phyloP scores from a whole-genome alignment of 2,329 filamentous ascomycete species.

The Leptographium wingfieldii region DNA sequence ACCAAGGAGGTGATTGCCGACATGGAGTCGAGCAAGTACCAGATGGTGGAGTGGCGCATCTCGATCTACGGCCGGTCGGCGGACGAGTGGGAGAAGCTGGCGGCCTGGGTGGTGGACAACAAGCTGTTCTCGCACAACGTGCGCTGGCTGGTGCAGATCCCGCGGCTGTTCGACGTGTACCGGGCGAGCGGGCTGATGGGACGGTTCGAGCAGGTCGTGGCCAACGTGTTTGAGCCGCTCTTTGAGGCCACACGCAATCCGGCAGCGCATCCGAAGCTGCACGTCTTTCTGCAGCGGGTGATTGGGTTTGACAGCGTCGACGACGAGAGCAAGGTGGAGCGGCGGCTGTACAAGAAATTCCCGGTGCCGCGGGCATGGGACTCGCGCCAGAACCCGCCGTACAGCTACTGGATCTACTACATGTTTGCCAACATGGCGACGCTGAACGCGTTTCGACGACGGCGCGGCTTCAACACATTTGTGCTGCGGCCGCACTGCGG shows the following conservation, averaged over 20 bases:
- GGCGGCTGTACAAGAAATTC: slow-evolving; percentile 90
- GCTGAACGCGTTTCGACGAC: slow-evolving; percentile 81
- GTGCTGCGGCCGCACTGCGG: slow-evolving; percentile 87
- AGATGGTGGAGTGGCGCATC: slow-evolving; percentile 99
- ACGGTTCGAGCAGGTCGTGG: slow-evolving; percentile 79
- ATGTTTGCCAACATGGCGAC: slow-evolving; percentile 89
- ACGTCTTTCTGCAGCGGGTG: slow-evolving; percentile 87
- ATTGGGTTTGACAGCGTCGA: slow-evolving; percentile 97
- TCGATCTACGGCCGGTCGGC: slow-evolving; percentile 89
- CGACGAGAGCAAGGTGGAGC: slow-evolving; percentile 93
- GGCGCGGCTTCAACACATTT: slow-evolving; percentile 92
- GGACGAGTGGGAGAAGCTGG: slow-evolving; percentile 95
- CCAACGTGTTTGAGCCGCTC: slow-evolving; percentile 83
- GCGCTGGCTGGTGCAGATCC: slow-evolving; percentile 91
- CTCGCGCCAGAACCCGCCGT: slow-evolving; percentile 90
- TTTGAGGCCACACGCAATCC: slow-evolving; percentile 92
- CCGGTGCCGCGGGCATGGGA: slow-evolving; percentile 81
- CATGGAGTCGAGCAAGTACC: slow-evolving; percentile 96
- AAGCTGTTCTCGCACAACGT: slow-evolving; percentile 97
- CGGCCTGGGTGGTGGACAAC: slow-evolving; percentile 95
- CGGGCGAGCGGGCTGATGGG: slow-evolving; percentile 79
- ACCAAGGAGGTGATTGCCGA: slow-evolving; percentile 97
- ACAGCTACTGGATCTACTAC: slow-evolving; percentile 99
- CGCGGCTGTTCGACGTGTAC: slow-evolving; percentile 90
- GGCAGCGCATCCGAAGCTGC: slow-evolving; percentile 75